Conservation (phyloP, 305 asterid species). For the Stenogyne calaminthoides region DNA sequence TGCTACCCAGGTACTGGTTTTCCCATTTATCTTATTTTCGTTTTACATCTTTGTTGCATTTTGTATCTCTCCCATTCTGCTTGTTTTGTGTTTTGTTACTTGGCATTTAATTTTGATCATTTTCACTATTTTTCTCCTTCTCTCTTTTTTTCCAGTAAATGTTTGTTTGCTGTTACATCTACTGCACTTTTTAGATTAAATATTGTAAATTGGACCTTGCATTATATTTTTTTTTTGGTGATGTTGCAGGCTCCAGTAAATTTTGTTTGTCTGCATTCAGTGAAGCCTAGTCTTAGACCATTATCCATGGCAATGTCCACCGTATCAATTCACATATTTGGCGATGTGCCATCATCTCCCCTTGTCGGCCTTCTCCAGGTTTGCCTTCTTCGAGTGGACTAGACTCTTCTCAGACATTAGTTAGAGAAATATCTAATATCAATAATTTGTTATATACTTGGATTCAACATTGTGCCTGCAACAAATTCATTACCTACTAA, state of each 20-base stretch:
- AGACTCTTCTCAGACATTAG: neutral
- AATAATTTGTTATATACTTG: neutral
- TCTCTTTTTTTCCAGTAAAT: neutral
- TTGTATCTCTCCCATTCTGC: neutral
- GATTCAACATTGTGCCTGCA: neutral
- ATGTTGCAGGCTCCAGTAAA: conserved; percentile 85
- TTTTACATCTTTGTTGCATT: neutral
- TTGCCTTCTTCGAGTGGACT: conserved; percentile 7
- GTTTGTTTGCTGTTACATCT: neutral
- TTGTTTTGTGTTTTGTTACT: neutral
- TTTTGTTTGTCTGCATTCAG: conserved; percentile 83
- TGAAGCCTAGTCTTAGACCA: conserved; percentile 88
- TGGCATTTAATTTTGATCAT: neutral
- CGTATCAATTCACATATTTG: conserved; percentile 85
- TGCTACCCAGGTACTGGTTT: conserved; percentile 78
- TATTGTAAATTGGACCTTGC: neutral
- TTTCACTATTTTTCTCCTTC: neutral
- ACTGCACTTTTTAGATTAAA: neutral
- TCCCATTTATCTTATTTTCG: conserved; percentile 11
- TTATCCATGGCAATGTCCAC: conserved; percentile 94
- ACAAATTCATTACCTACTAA: neutral
- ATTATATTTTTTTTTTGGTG: conserved; percentile 1
- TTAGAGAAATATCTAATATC: neutral
- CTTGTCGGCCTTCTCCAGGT: conserved; percentile 98
- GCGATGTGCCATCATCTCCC: conserved; percentile 96